Percentiles rank a stretch among this genome's conserved stretches.
Conservation (phyloP, 345 rosid species). For the Hibiscus tridactylites region DNA sequence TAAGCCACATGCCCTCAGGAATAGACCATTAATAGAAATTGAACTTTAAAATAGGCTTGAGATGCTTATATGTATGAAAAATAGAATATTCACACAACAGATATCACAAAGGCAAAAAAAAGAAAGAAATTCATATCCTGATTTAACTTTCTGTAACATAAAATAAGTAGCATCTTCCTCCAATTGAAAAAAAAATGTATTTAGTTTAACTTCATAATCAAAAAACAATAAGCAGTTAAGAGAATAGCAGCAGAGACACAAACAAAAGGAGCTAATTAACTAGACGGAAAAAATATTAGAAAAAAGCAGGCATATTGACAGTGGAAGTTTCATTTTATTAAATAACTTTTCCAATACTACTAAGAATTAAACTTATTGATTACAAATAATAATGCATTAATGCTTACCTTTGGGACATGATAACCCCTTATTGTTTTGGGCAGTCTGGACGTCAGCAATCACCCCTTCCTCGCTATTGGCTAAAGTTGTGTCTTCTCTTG, state of each 20-base stretch:
- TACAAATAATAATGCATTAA: constrained; percentile 7
- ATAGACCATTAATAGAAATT: background rate
- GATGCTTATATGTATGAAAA: background rate
- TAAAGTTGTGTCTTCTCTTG: background rate
- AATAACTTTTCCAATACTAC: background rate
- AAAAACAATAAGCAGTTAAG: background rate
- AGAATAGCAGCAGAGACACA: background rate
- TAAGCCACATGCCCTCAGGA: background rate
- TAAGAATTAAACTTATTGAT: background rate
- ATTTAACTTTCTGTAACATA: background rate
- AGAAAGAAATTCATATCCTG: background rate
- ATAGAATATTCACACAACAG: background rate
- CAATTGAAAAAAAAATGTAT: background rate
- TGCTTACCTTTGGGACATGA: constrained; percentile 30
- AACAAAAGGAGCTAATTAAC: background rate
- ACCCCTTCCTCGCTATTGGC: constrained; percentile 5
- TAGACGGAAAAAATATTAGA: background rate
- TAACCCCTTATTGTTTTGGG: constrained; percentile 16
- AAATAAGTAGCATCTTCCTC: background rate
- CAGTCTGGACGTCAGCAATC: constrained; percentile 12
- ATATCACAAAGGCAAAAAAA: background rate
- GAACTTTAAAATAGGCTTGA: background rate
- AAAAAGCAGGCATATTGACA: background rate
- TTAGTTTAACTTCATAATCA: background rate
- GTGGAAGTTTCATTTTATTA: background rate